These are phyloP conservation scores for Beauveria sp. DNA, from an alignment of 2,329 filamentous ascomycete genomes.

Conservation along the genomic window DNA sequence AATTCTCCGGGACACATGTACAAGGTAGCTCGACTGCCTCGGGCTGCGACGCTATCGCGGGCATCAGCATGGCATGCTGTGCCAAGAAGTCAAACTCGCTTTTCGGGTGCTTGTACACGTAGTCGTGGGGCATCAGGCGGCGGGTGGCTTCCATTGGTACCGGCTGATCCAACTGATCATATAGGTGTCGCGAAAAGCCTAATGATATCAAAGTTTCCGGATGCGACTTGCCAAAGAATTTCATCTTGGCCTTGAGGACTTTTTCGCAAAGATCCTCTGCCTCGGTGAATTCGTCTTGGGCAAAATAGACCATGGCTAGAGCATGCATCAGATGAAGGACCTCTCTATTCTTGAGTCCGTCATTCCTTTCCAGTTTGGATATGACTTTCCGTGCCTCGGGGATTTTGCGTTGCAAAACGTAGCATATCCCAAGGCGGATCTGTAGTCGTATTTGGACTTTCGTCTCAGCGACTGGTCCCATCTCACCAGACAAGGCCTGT, in stretches of 20 bases:
- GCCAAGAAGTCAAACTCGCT: background rate
- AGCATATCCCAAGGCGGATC: background rate
- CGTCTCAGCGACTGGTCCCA: background rate
- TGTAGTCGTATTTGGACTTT: background rate
- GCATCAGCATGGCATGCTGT: background rate
- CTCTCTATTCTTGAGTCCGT: background rate
- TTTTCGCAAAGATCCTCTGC: background rate
- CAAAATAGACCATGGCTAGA: background rate
- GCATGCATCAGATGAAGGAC: constrained; percentile 1
- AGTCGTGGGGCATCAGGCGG: background rate
- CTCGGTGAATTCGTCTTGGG: background rate
- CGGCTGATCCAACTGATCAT: background rate
- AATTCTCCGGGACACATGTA: background rate
- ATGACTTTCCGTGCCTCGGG: background rate
- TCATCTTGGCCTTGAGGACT: background rate
- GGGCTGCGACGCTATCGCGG: background rate
- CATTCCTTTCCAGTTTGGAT: background rate
- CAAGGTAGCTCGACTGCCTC: background rate
- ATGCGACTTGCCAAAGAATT: background rate
- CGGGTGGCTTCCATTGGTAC: background rate
- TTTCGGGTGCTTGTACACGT: background rate
- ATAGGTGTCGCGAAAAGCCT: background rate
- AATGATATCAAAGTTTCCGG: background rate
- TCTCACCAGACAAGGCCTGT: background rate
- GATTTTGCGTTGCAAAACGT: background rate